Percentiles rank a stretch among this genome's conserved stretches.
These are phyloP conservation scores for Parasitella parasitica DNA, from an alignment of 371 early-diverging fungal genomes.

Conservation along the genomic window DNA sequence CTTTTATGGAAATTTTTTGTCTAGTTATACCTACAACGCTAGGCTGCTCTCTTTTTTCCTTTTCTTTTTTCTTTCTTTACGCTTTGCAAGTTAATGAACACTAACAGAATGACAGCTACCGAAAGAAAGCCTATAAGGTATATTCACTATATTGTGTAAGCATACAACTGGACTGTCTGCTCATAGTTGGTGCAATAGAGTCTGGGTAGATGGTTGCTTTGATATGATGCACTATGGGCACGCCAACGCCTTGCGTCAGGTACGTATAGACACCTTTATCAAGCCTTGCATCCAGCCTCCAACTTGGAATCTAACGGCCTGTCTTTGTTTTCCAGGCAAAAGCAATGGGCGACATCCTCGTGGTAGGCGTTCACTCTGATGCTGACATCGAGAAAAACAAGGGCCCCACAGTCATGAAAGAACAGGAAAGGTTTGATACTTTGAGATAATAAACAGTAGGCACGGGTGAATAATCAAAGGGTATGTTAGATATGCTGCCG, in stretches of 20 bases:
- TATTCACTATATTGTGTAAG: neutral
- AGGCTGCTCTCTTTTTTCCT: neutral
- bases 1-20: no score
- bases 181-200: conserved; percentile 37
- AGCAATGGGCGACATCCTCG: conserved; percentile 88
- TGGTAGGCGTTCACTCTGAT: conserved; percentile 97
- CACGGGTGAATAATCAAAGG: no score
- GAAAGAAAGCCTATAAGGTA: conserved; percentile 27
- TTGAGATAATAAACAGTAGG: no score
- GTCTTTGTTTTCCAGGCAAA: conserved; percentile 52
- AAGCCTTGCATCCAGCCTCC: no score
- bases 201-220: conserved; percentile 95
- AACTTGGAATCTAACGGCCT: no score
- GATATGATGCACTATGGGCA: conserved; percentile 97
- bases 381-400: conserved; percentile 91
- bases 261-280: neutral
- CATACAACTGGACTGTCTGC: neutral
- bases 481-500: conserved; percentile 91
- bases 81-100: neutral
- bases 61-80: neutral
- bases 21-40: no score
- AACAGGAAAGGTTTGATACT: conserved; percentile 79
- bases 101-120: neutral
- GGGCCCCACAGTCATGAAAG: conserved; percentile 95
- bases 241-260: conserved; percentile 93